These are phyloP conservation scores for Bondarzewia mesenterica DNA, from an alignment of 1,284 basidiomycete genomes.

Conservation along the genomic window DNA sequence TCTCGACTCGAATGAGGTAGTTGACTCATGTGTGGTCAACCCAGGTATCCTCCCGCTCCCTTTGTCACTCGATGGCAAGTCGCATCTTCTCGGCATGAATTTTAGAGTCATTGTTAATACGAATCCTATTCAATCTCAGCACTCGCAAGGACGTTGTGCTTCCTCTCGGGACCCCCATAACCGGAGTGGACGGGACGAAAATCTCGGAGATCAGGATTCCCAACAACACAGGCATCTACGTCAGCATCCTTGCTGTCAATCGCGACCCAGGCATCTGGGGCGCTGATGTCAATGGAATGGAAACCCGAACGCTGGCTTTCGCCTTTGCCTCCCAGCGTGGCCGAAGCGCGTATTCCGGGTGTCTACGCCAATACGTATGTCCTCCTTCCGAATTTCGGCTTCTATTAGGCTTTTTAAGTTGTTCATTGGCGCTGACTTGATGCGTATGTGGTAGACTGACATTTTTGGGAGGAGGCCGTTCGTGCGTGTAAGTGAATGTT, in stretches of 20 bases:
- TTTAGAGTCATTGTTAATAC: not conserved
- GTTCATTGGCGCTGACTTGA: no score
- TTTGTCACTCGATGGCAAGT: slow-evolving; percentile 1
- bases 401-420: not conserved
- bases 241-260: not conserved
- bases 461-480: slow-evolving; percentile 7
- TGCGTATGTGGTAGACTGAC: not conserved
- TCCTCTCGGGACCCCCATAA: not conserved
- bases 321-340: slow-evolving; percentile 1
- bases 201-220: slow-evolving; percentile 1
- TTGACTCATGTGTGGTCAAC: not conserved
- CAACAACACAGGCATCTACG: not conserved
- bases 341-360: slow-evolving; percentile 2
- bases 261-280: slow-evolving; percentile 2
- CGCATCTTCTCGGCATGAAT: not conserved
- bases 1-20: not conserved
- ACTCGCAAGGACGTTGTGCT: not conserved
- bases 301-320: slow-evolving; percentile 3
- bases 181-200: not conserved
- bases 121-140: not conserved
- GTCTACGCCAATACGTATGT: slow-evolving; percentile 3
- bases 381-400: not conserved
- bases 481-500: slow-evolving; percentile 5
- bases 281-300: slow-evolving; percentile 1
- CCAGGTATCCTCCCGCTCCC: slow-evolving; percentile 5